Evolutionary conservation across 495 filamentous ascomycete species (phyloP).

Genomic region (Penicillium angulare): DNA sequence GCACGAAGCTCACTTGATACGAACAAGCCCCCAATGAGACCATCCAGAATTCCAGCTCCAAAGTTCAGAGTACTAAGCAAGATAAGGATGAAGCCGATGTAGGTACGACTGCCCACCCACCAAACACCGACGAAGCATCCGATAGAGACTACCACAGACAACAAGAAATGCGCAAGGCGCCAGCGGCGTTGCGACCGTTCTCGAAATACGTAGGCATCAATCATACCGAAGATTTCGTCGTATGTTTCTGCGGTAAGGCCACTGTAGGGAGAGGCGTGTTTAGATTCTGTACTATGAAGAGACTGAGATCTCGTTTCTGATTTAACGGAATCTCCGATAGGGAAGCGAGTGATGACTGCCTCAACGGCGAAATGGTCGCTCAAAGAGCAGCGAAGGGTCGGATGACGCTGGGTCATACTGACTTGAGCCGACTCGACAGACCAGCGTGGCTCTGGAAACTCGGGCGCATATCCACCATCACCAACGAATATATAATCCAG

Average conservation of each 20-base stretch:
- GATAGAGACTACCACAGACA: conserved; percentile 61
- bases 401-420: conserved; percentile 81
- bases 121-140: conserved; percentile 78
- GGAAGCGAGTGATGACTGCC: conserved; percentile 37
- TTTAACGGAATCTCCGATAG: not conserved
- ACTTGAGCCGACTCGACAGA: conserved; percentile 65
- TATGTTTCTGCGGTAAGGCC: conserved; percentile 57
- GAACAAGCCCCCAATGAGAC: conserved; percentile 82
- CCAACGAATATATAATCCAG: conserved; percentile 93
- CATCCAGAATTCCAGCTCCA: conserved; percentile 73
- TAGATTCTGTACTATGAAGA: conserved; percentile 18
- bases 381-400: conserved; percentile 74
- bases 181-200: conserved; percentile 67
- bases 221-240: conserved; percentile 68
- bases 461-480: conserved; percentile 35
- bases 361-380: conserved; percentile 90
- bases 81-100: conserved; percentile 76
- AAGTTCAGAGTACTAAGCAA: conserved; percentile 75
- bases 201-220: conserved; percentile 61
- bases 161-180: conserved; percentile 70
- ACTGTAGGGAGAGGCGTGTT: conserved; percentile 23
- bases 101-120: conserved; percentile 71
- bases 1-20: conserved; percentile 78
- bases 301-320: conserved; percentile 6
- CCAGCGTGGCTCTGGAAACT: conserved; percentile 51